These are phyloP conservation scores for Chlamydomonas applanata DNA, from an alignment of 139 green algal genomes.

Conservation along the genomic window DNA sequence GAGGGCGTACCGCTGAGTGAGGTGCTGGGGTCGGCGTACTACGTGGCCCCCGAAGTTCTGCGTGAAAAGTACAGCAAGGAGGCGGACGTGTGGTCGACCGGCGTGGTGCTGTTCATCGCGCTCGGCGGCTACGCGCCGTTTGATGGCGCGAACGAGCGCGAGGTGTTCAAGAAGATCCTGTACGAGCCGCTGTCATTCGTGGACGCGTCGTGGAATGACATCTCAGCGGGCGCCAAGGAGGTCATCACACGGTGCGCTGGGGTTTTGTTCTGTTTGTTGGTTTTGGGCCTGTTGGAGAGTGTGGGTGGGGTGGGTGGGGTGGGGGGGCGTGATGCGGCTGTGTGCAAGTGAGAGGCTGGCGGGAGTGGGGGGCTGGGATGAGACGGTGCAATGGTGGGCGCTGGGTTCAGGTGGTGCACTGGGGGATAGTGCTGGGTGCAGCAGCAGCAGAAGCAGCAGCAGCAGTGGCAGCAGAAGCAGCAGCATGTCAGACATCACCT, in stretches of 20 bases:
- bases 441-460: too few relatives aligned
- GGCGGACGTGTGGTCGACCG: constrained; percentile 32
- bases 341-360: too few relatives aligned
- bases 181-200: constrained; percentile 18
- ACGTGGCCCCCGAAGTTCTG: constrained; percentile 18
- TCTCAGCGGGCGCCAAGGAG: constrained; percentile 15
- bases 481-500: too few relatives aligned
- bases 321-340: neutral
- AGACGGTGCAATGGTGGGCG: too few relatives aligned
- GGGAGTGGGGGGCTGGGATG: too few relatives aligned
- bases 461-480: too few relatives aligned
- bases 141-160: constrained; percentile 20
- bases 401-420: too few relatives aligned
- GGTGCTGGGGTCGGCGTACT: constrained; percentile 23
- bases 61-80: constrained; percentile 18
- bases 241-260: constrained; percentile 13
- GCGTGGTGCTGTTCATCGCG: constrained; percentile 42
- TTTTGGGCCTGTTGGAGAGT: too few relatives aligned
- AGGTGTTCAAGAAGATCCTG: constrained; percentile 18
- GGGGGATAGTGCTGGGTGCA: too few relatives aligned
- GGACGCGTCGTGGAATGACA: constrained; percentile 11
- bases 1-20: constrained; percentile 9
- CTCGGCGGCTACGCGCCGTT: constrained; percentile 35
- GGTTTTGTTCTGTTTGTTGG: too few relatives aligned
- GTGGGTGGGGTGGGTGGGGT: too few relatives aligned